A percentile compares a stretch with the other conserved stretches of the same genome.
phyloP scores from a whole-genome alignment of 805 yeast genomes.

The Metschnikowia continentalis region DNA sequence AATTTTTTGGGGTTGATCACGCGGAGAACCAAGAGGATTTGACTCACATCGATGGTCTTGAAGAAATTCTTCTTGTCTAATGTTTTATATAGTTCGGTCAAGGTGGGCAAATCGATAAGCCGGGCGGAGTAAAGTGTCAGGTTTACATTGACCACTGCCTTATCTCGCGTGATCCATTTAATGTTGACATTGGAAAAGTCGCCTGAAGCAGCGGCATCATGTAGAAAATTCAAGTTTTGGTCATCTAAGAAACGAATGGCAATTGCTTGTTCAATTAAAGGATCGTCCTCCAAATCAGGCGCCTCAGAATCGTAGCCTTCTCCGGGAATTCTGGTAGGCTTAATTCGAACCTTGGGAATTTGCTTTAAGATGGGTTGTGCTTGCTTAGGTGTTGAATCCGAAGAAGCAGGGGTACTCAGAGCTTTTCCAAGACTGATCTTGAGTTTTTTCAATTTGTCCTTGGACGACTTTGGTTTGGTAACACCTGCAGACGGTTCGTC shows the following conservation, averaged over 20 bases:
- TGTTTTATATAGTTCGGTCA: conserved; percentile 83
- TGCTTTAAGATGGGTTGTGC: conserved; percentile 11
- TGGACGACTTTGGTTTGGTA: conserved; percentile 11
- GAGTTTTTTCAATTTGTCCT: conserved; percentile 23
- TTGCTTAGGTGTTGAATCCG: conserved; percentile 1
- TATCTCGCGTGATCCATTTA: conserved; percentile 77
- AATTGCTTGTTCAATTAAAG: conserved; percentile 82
- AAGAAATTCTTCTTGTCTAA: conserved; percentile 84
- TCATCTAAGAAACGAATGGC: conserved; percentile 71
- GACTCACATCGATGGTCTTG: conserved; percentile 82
- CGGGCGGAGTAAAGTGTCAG: conserved; percentile 75
- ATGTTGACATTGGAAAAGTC: conserved; percentile 69
- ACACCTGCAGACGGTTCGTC: conserved; percentile 9
- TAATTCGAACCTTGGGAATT: conserved; percentile 48
- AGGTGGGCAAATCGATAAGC: conserved; percentile 83
- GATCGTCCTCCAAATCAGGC: conserved; percentile 93
- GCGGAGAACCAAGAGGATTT: conserved; percentile 74
- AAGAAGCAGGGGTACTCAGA: conserved; percentile 1
- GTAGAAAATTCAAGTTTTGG: conserved; percentile 64
- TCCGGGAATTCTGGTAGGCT: conserved; percentile 72
- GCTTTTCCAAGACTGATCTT: conserved; percentile 21
- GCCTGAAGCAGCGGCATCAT: conserved; percentile 71
- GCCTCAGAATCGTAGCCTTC: conserved; percentile 98
- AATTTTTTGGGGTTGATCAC: conserved; percentile 38
- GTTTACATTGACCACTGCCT: conserved; percentile 72